Percentiles rank a stretch among this genome's conserved stretches.
Conservation (phyloP, 1,139 yeast genomes). For the Geotrichum fermentans region DNA sequence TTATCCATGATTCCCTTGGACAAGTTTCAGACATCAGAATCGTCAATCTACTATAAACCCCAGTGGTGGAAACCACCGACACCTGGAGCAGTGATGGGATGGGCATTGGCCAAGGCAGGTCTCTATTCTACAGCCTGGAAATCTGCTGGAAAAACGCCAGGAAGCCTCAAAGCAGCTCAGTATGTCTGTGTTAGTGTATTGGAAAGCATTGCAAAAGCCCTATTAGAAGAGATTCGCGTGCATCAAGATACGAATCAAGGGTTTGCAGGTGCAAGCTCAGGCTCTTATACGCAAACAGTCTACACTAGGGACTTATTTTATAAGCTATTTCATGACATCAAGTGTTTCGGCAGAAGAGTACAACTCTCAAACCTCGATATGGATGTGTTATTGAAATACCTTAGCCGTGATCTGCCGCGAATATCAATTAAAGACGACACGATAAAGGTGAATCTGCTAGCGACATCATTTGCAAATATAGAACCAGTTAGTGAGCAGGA, state of each 20-base stretch:
- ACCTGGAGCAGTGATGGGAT: conserved; percentile 12
- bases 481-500: conserved; percentile 32
- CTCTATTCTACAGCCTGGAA: conserved; percentile 27
- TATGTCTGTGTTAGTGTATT: conserved; percentile 29
- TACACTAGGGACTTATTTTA: conserved; percentile 27
- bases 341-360: background rate
- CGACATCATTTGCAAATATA: conserved; percentile 8
- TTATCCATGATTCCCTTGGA: conserved; percentile 29
- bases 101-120: conserved; percentile 26
- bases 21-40: conserved; percentile 18
- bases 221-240: conserved; percentile 19
- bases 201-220: conserved; percentile 23
- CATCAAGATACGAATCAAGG: conserved; percentile 7
- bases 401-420: conserved; percentile 29
- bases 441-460: conserved; percentile 24
- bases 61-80: conserved; percentile 16
- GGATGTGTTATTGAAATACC: conserved; percentile 30
- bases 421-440: conserved; percentile 25
- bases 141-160: conserved; percentile 23
- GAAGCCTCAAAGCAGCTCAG: conserved; percentile 28
- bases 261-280: conserved; percentile 11
- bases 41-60: conserved; percentile 10
- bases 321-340: conserved; percentile 11
- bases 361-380: conserved; percentile 25
- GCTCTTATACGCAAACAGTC: conserved; percentile 28